A percentile compares a stretch with the other conserved stretches of the same genome.
phyloP scores from a whole-genome alignment of 1,284 basidiomycete genomes.

The Cutaneotrichosporon sp. region DNA sequence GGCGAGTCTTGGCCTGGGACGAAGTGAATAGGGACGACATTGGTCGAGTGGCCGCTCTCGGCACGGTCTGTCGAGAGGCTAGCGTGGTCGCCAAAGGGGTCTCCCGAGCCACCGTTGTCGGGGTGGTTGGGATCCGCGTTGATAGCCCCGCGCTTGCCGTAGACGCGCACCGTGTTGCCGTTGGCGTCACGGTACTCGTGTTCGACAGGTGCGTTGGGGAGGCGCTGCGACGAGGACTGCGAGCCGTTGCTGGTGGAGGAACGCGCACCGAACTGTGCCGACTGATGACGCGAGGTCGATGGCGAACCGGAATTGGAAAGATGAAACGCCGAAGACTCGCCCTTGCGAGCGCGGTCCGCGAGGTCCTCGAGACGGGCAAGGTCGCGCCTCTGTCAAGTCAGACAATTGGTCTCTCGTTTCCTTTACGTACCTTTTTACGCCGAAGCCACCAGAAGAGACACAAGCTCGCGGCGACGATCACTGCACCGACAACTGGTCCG shows the following conservation, averaged over 20 bases:
- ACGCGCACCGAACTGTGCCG: conserved; percentile 13
- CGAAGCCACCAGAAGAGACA: conserved; percentile 51
- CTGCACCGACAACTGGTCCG: conserved; percentile 50
- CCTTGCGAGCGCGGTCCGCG: conserved; percentile 48
- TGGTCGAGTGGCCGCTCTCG: conserved; percentile 40
- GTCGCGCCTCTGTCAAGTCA: conserved; percentile 43
- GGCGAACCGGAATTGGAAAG: conserved; percentile 40
- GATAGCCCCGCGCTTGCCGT: conserved; percentile 42
- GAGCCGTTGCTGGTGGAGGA: conserved; percentile 14
- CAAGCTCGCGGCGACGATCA: conserved; percentile 45
- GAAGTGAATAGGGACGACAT: conserved; percentile 54
- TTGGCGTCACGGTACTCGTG: conserved; percentile 44
- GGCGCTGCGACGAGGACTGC: conserved; percentile 8
- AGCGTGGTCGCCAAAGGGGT: conserved; percentile 49
- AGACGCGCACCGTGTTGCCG: conserved; percentile 39
- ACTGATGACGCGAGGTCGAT: conserved; percentile 29
- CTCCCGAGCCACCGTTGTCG: conserved; percentile 30
- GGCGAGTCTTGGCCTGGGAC: conserved; percentile 39
- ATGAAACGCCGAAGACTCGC: conserved; percentile 50
- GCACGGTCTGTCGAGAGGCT: conserved; percentile 42
- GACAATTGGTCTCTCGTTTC: neutral
- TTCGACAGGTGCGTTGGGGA: conserved; percentile 27
- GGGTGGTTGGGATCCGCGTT: conserved; percentile 44
- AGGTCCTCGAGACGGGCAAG: conserved; percentile 48
- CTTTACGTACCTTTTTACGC: conserved; percentile 47